Base-by-base conservation (phyloP, 306 rosid genomes). In the Gastrolobium bilobum region DNA sequence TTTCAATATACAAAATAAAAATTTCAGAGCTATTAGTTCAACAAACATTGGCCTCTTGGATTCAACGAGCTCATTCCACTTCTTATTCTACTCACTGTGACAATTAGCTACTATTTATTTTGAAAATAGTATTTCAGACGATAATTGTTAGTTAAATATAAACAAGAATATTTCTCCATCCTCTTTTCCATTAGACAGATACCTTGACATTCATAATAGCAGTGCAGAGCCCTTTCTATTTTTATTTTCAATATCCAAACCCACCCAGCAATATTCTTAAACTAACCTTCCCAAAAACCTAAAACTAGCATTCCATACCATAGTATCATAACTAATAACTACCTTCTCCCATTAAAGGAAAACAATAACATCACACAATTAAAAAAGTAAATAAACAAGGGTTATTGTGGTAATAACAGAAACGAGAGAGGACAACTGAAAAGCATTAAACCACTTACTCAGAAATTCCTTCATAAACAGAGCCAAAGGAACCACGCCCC, bases 401-500 rank as follows among this genome's bases (percentile, higher is more conserved):
- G 38, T n/a, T 6, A 77, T 58, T 40, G 30, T 30, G 58, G 68
- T 68, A 73, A 37, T 4, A 71, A 51, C 29, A 67, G 76, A 73
- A 65, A 61, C 37, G 2, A 39, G 47, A 56, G 34, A 44, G 29
- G 10, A 75, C 29, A 75, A 14, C 33, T 14, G 31, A 58, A 15
- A 54, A 34, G 51, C 91, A 86, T 87, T 79, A n/a, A 47, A 26
- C 39, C 94, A 86, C 98, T 82, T 89, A 94, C 98, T 80, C 88
- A 37, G 93, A 71, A 77, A 94, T 91, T 81, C 95, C 98, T 88
- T 92, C 97, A 50, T 76, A 94, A 3, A 94, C 98, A 10, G 94
- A 87, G 34, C 98, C 98, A 80, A 92, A 94, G 8, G 98, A 89
- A 51, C 98, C 98, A 15, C 97, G 94, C 39, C 98, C 98, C 60